Percentiles rank a stretch among this genome's conserved stretches.
Evolutionary conservation across 1,139 yeast genomes (phyloP).

Genomic region (Suhomyces guaymorum): DNA sequence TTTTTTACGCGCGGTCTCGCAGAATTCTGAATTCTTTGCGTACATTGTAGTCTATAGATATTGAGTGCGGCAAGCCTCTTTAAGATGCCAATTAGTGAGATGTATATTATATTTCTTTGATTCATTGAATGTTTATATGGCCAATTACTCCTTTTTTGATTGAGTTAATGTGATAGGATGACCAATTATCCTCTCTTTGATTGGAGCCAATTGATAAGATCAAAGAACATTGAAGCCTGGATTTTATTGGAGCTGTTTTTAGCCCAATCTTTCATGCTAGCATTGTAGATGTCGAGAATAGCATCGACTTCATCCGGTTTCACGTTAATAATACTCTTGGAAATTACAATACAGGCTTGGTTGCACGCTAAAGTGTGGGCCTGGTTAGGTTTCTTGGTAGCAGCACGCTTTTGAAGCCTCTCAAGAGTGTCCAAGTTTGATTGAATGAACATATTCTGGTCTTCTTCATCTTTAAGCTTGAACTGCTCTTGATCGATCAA

Average conservation of each 20-base stretch:
- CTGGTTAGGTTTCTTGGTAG: constrained; percentile 45
- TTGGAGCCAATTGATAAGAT: constrained; percentile 77
- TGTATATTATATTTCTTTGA: too few relatives aligned
- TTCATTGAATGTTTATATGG: too few relatives aligned
- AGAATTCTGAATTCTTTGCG: neutral
- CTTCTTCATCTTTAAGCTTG: constrained; percentile 16
- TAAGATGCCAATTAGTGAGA: too few relatives aligned
- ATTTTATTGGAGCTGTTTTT: constrained; percentile 47
- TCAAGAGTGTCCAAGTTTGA: constrained; percentile 27
- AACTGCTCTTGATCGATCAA: constrained; percentile 31
- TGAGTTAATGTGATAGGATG: too few relatives aligned
- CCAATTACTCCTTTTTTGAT: too few relatives aligned
- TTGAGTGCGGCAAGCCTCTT: too few relatives aligned
- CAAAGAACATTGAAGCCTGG: constrained; percentile 67
- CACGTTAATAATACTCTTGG: constrained; percentile 52
- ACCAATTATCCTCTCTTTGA: constrained; percentile 38
- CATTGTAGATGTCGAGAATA: constrained; percentile 58
- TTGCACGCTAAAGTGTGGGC: constrained; percentile 58
- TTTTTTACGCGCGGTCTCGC: constrained; percentile 1
- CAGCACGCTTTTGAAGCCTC: constrained; percentile 42
- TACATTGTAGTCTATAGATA: neutral
- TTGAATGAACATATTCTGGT: constrained; percentile 19
- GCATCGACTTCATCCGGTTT: constrained; percentile 32
- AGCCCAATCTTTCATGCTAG: constrained; percentile 64
- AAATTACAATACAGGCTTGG: constrained; percentile 61